Conservation (phyloP, 306 rosid species). For the Acmispon strigosus region DNA sequence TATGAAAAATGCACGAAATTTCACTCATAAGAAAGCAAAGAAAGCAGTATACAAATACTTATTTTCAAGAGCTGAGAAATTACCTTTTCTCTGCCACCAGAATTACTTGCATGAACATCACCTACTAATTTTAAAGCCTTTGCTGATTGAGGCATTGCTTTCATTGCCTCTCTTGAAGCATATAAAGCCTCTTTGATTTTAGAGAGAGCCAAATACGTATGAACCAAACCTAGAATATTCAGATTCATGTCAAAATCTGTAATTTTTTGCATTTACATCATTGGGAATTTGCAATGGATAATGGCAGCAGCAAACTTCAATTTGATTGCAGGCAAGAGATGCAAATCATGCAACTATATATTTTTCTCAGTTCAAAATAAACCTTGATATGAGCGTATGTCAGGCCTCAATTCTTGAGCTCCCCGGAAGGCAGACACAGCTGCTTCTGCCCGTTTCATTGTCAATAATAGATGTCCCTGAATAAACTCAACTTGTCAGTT, state of each 20-base stretch:
- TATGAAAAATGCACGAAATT: constrained; percentile 20
- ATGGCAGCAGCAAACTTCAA: constrained; percentile 11
- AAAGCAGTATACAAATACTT: not conserved
- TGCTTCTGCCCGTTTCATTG: constrained; percentile 78
- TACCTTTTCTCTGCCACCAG: constrained; percentile 97
- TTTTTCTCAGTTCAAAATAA: constrained; percentile 16
- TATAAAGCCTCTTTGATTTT: constrained; percentile 92
- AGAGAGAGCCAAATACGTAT: constrained; percentile 76
- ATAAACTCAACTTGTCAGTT: constrained; percentile 5
- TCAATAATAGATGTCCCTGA: constrained; percentile 78
- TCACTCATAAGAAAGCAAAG: constrained; percentile 14
- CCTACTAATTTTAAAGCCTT: constrained; percentile 96
- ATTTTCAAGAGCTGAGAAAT: constrained; percentile 18
- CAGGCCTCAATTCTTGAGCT: constrained; percentile 98
- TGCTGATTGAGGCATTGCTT: constrained; percentile 99
- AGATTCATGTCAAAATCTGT: constrained; percentile 16
- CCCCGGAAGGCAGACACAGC: constrained; percentile 88
- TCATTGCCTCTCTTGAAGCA: constrained; percentile 99
- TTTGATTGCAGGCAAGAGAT: constrained; percentile 6
- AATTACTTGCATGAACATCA: constrained; percentile 92
- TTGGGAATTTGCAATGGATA: constrained; percentile 5
- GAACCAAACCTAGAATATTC: constrained; percentile 78
- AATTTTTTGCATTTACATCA: constrained; percentile 5
- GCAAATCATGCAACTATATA: constrained; percentile 15
- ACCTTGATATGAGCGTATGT: constrained; percentile 99